phyloP scores from a whole-genome alignment of 176 grass and related monocot genomes.

The Hordeum vulgare region DNA sequence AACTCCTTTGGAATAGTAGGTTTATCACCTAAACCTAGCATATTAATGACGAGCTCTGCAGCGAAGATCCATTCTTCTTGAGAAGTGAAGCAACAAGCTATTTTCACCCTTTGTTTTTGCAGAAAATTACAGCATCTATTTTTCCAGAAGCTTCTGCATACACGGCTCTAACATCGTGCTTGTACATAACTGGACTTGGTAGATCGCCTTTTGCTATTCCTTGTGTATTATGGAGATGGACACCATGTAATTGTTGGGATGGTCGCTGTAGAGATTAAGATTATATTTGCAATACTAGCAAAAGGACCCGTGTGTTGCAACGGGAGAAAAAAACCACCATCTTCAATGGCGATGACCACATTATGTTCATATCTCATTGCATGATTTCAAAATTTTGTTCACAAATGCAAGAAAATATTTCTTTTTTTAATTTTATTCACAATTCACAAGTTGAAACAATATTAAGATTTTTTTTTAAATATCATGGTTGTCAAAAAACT shows the following conservation, averaged over 20 bases:
- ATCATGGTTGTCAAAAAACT: no score
- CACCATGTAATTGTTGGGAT: background rate
- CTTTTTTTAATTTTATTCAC: no score
- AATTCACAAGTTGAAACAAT: no score
- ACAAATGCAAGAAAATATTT: no score
- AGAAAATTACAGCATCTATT: background rate
- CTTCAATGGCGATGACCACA: no score
- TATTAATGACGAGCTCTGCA: background rate
- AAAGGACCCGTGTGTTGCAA: no score
- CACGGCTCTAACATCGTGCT: background rate
- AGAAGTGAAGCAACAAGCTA: background rate
- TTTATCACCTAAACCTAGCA: background rate
- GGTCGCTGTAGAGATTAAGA: background rate
- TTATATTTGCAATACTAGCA: background rate
- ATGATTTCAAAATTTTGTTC: no score
- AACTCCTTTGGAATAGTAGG: constrained; percentile 34
- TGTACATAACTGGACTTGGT: background rate
- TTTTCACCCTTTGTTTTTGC: background rate
- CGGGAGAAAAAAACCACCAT: no score
- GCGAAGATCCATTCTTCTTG: background rate
- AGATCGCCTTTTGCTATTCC: background rate
- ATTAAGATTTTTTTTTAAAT: no score
- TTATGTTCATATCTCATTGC: no score
- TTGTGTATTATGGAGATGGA: background rate
- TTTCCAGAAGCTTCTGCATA: background rate